A percentile compares a stretch with the other conserved stretches of the same genome.
Evolutionary conservation across 306 rosid species (phyloP).

Genomic region (Vachellia pachyceras): DNA sequence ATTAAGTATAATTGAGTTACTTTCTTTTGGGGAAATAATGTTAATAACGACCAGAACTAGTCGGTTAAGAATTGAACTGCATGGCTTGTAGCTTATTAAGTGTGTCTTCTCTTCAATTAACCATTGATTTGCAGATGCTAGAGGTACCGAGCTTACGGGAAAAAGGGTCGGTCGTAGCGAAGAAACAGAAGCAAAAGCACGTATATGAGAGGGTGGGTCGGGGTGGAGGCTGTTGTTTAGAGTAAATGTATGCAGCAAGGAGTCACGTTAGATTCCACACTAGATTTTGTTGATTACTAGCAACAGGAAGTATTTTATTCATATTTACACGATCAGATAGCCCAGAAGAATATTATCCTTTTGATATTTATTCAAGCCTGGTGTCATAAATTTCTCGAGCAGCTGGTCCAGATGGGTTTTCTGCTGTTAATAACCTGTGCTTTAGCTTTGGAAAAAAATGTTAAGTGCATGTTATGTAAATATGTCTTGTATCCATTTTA

Average conservation of each 20-base stretch:
- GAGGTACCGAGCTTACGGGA: conserved; percentile 75
- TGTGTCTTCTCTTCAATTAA: conserved; percentile 12
- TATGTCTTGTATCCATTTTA: conserved; percentile 17
- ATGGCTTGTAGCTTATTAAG: conserved; percentile 17
- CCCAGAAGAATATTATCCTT: conserved; percentile 26
- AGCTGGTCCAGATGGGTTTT: conserved; percentile 29
- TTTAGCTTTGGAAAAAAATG: conserved; percentile 30
- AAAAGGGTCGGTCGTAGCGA: conserved; percentile 65
- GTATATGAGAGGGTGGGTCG: conserved; percentile 34
- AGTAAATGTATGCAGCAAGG: conserved; percentile 35
- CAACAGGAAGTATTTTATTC: conserved; percentile 14
- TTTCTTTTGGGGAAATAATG: background rate
- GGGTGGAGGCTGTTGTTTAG: conserved; percentile 60
- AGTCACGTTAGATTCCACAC: conserved; percentile 22
- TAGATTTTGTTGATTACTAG: conserved; percentile 21
- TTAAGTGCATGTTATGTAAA: conserved; percentile 43
- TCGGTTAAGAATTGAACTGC: background rate
- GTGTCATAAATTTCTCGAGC: conserved; percentile 20
- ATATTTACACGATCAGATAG: conserved; percentile 24
- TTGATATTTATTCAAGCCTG: conserved; percentile 11
- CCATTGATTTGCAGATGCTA: conserved; percentile 59
- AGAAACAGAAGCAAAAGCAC: conserved; percentile 67
- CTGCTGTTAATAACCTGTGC: conserved; percentile 24
- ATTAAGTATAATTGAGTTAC: background rate
- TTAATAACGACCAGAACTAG: background rate